Evolutionary conservation across 345 rosid species (phyloP).

Genomic region (Mallotus nudiflorus): DNA sequence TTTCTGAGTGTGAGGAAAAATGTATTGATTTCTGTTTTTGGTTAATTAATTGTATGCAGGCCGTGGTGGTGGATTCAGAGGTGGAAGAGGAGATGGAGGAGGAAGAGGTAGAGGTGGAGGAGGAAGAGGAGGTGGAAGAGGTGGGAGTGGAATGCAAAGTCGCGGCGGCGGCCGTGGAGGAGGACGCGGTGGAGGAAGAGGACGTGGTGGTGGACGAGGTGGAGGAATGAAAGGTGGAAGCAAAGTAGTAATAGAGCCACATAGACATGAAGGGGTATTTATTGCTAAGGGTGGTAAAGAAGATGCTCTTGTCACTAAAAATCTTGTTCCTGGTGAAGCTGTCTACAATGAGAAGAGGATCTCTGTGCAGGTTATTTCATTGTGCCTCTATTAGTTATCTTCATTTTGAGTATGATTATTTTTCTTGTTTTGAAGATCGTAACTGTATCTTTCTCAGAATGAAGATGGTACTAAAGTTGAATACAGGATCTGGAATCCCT

Average conservation of each 20-base stretch:
- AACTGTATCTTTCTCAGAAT: conserved; percentile 35
- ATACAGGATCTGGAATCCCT: conserved; percentile 97
- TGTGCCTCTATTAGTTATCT: neutral
- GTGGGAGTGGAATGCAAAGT: conserved; percentile 36
- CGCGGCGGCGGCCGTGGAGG: conserved; percentile 46
- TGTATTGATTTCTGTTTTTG: neutral
- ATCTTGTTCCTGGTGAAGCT: conserved; percentile 88
- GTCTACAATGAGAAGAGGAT: conserved; percentile 95
- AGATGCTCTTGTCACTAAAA: conserved; percentile 89
- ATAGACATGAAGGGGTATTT: conserved; percentile 84
- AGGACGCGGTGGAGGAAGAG: conserved; percentile 41
- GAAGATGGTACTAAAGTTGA: conserved; percentile 94
- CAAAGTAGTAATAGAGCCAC: conserved; percentile 81
- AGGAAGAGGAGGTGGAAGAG: conserved; percentile 43
- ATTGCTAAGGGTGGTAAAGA: conserved; percentile 93
- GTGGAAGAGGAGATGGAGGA: conserved; percentile 32
- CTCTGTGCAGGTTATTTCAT: conserved; percentile 61
- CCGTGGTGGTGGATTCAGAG: conserved; percentile 29
- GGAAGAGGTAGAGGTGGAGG: conserved; percentile 34
- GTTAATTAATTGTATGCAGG: neutral
- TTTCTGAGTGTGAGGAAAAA: neutral
- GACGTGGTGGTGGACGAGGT: conserved; percentile 54
- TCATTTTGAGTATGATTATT: neutral
- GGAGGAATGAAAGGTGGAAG: conserved; percentile 93
- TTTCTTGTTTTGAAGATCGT: neutral